Percentiles rank a stretch among this genome's conserved stretches.
Evolutionary conservation across 2,329 filamentous ascomycete genomes (phyloP).

Genomic region (Ophiocordyceps robertsii): DNA sequence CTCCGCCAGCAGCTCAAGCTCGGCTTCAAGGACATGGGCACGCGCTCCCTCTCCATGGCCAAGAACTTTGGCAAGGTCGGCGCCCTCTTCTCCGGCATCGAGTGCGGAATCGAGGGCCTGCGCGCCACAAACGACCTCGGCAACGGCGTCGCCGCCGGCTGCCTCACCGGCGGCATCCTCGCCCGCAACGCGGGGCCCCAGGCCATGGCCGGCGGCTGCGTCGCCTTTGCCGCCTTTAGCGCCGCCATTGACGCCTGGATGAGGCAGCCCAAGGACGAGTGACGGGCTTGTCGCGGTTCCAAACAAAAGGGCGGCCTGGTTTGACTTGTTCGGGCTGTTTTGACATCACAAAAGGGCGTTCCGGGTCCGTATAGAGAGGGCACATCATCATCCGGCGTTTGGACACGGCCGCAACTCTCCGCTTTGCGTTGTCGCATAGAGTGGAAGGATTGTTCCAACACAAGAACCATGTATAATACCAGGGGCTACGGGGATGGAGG

Average conservation of each 20-base stretch:
- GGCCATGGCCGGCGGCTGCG: slow-evolving; percentile 76
- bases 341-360: slow-evolving; percentile 9
- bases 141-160: slow-evolving; percentile 81
- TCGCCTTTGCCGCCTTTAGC: slow-evolving; percentile 85
- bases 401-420: neutral
- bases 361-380: slow-evolving; percentile 13
- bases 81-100: slow-evolving; percentile 79
- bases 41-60: slow-evolving; percentile 66
- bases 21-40: slow-evolving; percentile 93
- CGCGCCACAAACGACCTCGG: slow-evolving; percentile 86
- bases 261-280: slow-evolving; percentile 58
- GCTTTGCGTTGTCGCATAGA: neutral
- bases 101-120: slow-evolving; percentile 88
- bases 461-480: neutral
- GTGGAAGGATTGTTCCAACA: neutral
- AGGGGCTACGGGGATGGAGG: neutral
- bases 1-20: slow-evolving; percentile 68
- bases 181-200: slow-evolving; percentile 80
- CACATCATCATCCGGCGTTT: slow-evolving; percentile 9
- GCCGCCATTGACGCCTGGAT: slow-evolving; percentile 88
- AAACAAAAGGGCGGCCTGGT: neutral
- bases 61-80: slow-evolving; percentile 95
- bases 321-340: neutral
- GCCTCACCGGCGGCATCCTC: slow-evolving; percentile 79
- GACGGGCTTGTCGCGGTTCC: slow-evolving; percentile 5